Conservation (phyloP, 2,329 filamentous ascomycete species). For the Xylaria sp. region DNA sequence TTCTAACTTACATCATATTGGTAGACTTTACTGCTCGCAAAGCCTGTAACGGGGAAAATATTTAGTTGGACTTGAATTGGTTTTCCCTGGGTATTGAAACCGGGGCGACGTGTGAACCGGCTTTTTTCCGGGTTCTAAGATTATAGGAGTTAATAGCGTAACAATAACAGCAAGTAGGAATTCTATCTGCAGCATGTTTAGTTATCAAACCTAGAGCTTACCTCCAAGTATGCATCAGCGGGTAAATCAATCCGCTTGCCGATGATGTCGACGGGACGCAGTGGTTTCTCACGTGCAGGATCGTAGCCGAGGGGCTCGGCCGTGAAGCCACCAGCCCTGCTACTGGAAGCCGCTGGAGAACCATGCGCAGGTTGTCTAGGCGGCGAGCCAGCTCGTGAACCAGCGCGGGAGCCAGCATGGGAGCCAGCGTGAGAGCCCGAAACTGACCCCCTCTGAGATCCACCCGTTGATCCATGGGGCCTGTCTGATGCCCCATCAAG, state of each 20-base stretch:
- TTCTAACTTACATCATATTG: conserved; percentile 83
- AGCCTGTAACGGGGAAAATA: conserved; percentile 73
- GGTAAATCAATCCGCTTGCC: conserved; percentile 67
- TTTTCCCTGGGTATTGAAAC: conserved; percentile 67
- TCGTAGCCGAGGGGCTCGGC: conserved; percentile 32
- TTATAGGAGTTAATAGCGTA: conserved; percentile 30
- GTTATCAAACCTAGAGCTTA: conserved; percentile 42
- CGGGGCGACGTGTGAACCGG: conserved; percentile 60
- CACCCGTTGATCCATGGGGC: conserved; percentile 17
- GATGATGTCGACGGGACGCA: conserved; percentile 49
- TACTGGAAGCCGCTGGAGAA: not conserved
- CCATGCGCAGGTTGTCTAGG: not conserved
- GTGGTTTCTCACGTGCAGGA: conserved; percentile 39
- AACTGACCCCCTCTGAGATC: conserved; percentile 22
- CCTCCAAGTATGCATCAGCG: conserved; percentile 63
- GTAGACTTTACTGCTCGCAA: conserved; percentile 71
- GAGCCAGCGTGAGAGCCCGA: conserved; percentile 19
- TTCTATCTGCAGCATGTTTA: not conserved
- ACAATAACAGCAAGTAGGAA: not conserved
- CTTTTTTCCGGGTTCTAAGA: conserved; percentile 43
- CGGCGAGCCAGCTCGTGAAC: conserved; percentile 31
- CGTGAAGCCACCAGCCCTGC: not conserved
- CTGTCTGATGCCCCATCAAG: conserved; percentile 41
- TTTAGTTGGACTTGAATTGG: conserved; percentile 72
- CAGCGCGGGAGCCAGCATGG: conserved; percentile 16